These are phyloP conservation scores for Colletotrichum melonis DNA, from an alignment of 2,329 filamentous ascomycete species.

Conservation along the genomic window DNA sequence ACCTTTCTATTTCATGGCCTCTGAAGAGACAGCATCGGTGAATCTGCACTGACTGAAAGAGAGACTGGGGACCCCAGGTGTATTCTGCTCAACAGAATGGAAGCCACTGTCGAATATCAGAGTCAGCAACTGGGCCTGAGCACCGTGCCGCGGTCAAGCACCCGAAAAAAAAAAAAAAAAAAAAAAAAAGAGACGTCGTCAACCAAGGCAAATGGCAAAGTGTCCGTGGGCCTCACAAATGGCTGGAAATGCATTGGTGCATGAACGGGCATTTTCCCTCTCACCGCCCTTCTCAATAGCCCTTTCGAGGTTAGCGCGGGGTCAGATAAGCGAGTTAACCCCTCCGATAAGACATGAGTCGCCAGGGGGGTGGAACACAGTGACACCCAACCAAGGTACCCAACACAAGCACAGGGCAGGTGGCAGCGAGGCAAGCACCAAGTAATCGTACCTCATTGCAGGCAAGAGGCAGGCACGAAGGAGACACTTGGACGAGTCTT, in stretches of 20 bases:
- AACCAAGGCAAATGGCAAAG: conserved; percentile 19
- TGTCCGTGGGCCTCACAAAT: neutral
- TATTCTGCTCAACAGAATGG: conserved; percentile 14
- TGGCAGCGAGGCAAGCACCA: conserved; percentile 3
- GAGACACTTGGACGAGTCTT: no score
- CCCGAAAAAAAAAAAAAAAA: no score
- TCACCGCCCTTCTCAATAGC: conserved; percentile 42
- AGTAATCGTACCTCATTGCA: no score
- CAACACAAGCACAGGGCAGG: neutral
- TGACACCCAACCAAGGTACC: neutral
- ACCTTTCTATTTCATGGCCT: neutral
- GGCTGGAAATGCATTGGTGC: conserved; percentile 33
- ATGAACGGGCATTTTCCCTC: conserved; percentile 37
- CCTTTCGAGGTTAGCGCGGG: conserved; percentile 36
- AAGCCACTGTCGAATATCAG: conserved; percentile 11
- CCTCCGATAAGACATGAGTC: conserved; percentile 42
- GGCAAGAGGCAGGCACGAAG: neutral
- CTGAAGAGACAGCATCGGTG: no score
- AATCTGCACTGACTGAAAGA: neutral
- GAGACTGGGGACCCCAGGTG: neutral
- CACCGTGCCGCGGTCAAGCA: neutral
- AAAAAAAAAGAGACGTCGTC: neutral
- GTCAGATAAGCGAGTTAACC: conserved; percentile 38
- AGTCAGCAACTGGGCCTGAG: conserved; percentile 2
- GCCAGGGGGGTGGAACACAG: conserved; percentile 33